Base-by-base conservation (phyloP, 1,139 yeast genomes). In the Yamadazyma diospyri region DNA sequence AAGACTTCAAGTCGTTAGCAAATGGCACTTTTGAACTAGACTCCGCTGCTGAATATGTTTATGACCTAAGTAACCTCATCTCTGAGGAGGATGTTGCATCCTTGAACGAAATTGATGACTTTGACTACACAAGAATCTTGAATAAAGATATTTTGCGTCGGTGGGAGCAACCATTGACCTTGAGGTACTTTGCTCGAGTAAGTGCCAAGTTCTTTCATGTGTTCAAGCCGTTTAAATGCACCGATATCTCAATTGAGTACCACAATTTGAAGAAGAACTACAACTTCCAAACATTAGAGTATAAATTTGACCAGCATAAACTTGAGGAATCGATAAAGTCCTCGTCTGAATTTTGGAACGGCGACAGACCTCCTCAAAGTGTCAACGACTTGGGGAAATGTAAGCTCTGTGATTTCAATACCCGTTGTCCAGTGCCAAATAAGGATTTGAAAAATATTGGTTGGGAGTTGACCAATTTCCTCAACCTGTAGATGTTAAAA, bases 101-200 rank as follows among this genome's bases (percentile, higher is more conserved):
- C 5, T 36, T 52, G 14, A 39, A 38, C 18, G 34, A 36, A n/a
- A 20, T 44, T 4, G 55, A 47, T 19, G 41, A 44, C 23, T 45
- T 47, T 32, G 43, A 36, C 14, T 49, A 49, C 27, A 25, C 30
- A 8, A 11, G 27, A 4, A 35, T 48, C 6, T 37, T 47, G 2
- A 32, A 35, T 13, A 13, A 23, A 3, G 15, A 32, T 5, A 46
- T 63, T 9, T 48, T 64, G 12, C 50, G 43, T 3, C 35, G 45
- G 2, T 81, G 88, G 88, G 47, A 54, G 32, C 56, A 36, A 2
- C 77, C 83, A 1, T 64, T 78, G 12, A 80, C 87, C 0, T 48
- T 78, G 24, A 53, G 78, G 33, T 74, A 74, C 43, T 64, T 81
- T 37, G 74, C 82, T 1, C 71, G 74, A 1, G 56, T 86, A 35